Evolutionary conservation across 2,329 filamentous ascomycete species (phyloP), one percentile per base, ranked within the genome.

Genomic region (Verticillium nonalfalfae): DNA sequence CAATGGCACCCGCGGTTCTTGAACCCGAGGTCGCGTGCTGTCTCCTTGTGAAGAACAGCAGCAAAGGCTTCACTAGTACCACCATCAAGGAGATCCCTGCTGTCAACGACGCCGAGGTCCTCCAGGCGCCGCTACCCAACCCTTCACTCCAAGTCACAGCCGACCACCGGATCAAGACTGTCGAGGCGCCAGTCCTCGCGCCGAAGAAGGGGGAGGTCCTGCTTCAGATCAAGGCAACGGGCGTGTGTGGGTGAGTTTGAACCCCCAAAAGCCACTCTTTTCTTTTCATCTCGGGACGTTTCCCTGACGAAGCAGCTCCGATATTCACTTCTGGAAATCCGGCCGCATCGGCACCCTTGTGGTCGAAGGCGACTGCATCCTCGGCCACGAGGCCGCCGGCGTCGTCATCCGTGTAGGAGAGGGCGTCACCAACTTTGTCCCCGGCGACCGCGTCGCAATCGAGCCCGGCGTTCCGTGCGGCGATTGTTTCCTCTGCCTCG

Each of bases 311-410:
- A 14, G 15, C 35, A 85, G 82, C 50, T 89, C 86, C 1, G 87
- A 90, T 67, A 81, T 90, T 65, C 87, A 90, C 69, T 87, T 89
- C 66, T 90, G 87, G 87, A 85, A 86, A 67, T 76, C 78, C 0
- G 87, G 87, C 31, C 75, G 80, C 13, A 90, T 90, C 67, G 87
- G 88, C 2, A 78, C 81, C 1, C 77, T 90, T 1, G 79, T 85
- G 1, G 81, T 90, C 13, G 80, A 86, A 62, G 82, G 82, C 21
- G 84, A 88, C 65, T 87, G 85, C 67, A 86, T 88, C 59, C 78
- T 89, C 56, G 86, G 87, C 26, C 87, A 89, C 64, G 86, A 90
- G 71, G 85, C 82, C 4, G 81, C 85, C 10, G 87, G 86, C 5
- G 69, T 86, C 5, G 84, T 89, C 15, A 66, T 89, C 26, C 74